Percentiles rank a stretch among this genome's conserved stretches.
Evolutionary conservation across 2,329 filamentous ascomycete species (phyloP).

Genomic region (Xylariaceae sp.): DNA sequence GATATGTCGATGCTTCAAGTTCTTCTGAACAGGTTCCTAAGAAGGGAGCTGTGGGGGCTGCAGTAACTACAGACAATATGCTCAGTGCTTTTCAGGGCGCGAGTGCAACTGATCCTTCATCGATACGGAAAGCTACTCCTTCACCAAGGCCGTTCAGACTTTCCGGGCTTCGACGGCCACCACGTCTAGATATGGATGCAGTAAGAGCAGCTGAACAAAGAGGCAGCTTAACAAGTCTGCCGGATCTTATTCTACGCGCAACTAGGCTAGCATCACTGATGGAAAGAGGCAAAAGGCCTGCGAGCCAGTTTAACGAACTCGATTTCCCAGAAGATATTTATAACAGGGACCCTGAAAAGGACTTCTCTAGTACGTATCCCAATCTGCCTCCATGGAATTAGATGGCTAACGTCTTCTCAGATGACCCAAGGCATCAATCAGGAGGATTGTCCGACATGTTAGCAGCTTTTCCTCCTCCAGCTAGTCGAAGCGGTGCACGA

Average conservation of each 20-base stretch:
- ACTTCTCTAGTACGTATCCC: slow-evolving; percentile 43
- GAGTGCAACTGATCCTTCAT: slow-evolving; percentile 47
- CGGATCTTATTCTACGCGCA: slow-evolving; percentile 86
- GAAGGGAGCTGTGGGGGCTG: slow-evolving; percentile 29
- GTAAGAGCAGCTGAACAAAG: slow-evolving; percentile 80
- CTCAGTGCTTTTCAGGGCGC: slow-evolving; percentile 55
- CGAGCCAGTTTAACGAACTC: slow-evolving; percentile 59
- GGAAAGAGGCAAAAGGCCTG: slow-evolving; percentile 73
- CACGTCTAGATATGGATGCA: slow-evolving; percentile 78
- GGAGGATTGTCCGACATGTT: slow-evolving; percentile 67
- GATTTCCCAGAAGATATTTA: slow-evolving; percentile 53
- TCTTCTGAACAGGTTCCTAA: slow-evolving; percentile 46
- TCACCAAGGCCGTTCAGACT: slow-evolving; percentile 45
- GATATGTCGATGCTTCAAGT: slow-evolving; percentile 50
- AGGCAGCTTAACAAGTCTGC: slow-evolving; percentile 87
- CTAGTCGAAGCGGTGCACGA: slow-evolving; percentile 45
- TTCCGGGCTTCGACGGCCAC: slow-evolving; percentile 66
- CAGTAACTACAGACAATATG: slow-evolving; percentile 50
- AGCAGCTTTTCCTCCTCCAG: slow-evolving; percentile 66
- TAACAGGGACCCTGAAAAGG: slow-evolving; percentile 43
- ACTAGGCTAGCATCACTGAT: slow-evolving; percentile 86
- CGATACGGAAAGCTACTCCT: slow-evolving; percentile 31
- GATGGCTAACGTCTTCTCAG: slow-evolving; percentile 30
- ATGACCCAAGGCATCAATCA: slow-evolving; percentile 48
- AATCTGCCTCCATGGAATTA: background rate